Conservation (phyloP, 2,329 filamentous ascomycete genomes). For the Paraphaeosphaeria sporulosa region DNA sequence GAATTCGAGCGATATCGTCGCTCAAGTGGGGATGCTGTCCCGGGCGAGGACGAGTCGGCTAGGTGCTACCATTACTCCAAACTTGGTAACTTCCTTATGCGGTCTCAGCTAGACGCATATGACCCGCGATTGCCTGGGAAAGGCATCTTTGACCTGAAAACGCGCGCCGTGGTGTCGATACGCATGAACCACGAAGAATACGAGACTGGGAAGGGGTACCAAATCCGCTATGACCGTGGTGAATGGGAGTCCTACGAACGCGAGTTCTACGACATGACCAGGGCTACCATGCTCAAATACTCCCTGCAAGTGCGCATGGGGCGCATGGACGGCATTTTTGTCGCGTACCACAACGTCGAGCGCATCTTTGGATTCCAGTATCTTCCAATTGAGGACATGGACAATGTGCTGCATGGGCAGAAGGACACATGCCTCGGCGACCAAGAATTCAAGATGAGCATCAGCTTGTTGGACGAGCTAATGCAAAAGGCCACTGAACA, state of each 20-base stretch:
- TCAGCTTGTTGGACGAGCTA: constrained; percentile 79
- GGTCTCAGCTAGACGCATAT: constrained; percentile 91
- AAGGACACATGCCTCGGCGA: constrained; percentile 73
- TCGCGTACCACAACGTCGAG: constrained; percentile 93
- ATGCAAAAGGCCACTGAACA: constrained; percentile 76
- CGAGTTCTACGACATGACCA: constrained; percentile 96
- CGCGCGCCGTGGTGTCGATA: constrained; percentile 87
- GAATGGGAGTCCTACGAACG: constrained; percentile 91
- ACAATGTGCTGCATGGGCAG: constrained; percentile 85
- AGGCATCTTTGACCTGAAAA: constrained; percentile 97
- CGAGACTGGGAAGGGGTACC: constrained; percentile 81
- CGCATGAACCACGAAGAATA: constrained; percentile 82
- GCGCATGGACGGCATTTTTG: constrained; percentile 97
- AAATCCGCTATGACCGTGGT: constrained; percentile 79
- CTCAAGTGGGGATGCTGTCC: constrained; percentile 66
- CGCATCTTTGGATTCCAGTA: constrained; percentile 99
- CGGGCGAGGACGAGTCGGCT: constrained; percentile 66
- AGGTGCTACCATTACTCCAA: constrained; percentile 83
- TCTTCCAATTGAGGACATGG: constrained; percentile 85
- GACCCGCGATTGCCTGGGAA: constrained; percentile 86
- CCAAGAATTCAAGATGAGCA: constrained; percentile 82
- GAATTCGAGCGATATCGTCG: constrained; percentile 84
- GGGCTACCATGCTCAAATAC: constrained; percentile 94
- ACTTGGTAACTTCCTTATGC: constrained; percentile 87
- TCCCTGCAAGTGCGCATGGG: constrained; percentile 96